Base-by-base conservation (phyloP, 2,329 filamentous ascomycete species). In the Ramichloridium luteum region DNA sequence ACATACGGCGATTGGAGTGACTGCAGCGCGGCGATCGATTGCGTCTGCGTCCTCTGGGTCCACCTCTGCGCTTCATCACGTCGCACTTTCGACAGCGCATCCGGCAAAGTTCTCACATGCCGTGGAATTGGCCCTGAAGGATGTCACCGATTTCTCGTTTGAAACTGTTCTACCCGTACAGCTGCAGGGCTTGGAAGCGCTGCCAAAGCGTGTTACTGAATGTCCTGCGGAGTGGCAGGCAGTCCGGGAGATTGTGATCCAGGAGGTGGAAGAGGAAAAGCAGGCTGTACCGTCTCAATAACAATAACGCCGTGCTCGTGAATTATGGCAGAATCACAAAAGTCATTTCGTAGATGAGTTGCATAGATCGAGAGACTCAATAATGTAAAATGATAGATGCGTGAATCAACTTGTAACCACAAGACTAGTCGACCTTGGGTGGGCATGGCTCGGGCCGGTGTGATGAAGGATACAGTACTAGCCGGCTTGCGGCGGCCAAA, bases 21-120 rank as follows among this genome's bases (percentile, higher is more conserved):
- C 78, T 12, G 86, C 83, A 1, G 71, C 86, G 0, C 54, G 74
- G 33, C 70, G 85, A 36, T 85, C 82, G 3, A 67, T 81, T 18
- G 53, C 62, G 26, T 26, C 29, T 14, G 37, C 40, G 5, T 65
- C 73, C 9, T 56, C 63, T 1, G 59, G 59, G 16, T 54, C 65
- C 26, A 56, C 64, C 2, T 54, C 58, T 2, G 26, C 28, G 6
- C 62, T 62, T 11, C 60, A 77, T 31, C 80, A 93, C 55, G 80
- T 98, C 48, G 77, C 84, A 1, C 72, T 98, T 3, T 82, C 86
- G 2, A 98, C 90, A 2, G 90, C 90, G 2, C 90, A 98, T 58
- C 88, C 90, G 0, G 90, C 88, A 39, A 98, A 98, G 59, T 98
- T 98, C 51, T 76, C 80, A 0, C 73, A 74, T 17, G 86, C 86